These are phyloP conservation scores for Entomophthora muscae DNA, from an alignment of 371 early-diverging fungal species.

Conservation along the genomic window DNA sequence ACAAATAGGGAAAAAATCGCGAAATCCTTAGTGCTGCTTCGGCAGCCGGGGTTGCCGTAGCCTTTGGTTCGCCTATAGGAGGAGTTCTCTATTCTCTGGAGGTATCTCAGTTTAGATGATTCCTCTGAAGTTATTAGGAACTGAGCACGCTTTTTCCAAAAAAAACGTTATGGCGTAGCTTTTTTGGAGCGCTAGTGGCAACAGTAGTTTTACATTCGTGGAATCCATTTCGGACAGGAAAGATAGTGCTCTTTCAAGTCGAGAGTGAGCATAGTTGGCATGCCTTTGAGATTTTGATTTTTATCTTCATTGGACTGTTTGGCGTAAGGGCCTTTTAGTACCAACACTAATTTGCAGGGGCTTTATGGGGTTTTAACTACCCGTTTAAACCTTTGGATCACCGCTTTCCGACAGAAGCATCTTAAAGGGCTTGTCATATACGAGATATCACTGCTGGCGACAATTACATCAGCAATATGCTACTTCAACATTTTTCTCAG, in stretches of 20 bases:
- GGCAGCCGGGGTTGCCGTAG: conserved; percentile 88
- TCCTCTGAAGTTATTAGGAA: conserved; percentile 24
- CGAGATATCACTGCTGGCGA: conserved; percentile 55
- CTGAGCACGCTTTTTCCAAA: conserved; percentile 86
- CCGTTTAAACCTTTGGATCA: conserved; percentile 42
- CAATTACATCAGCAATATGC: conserved; percentile 48
- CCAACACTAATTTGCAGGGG: conserved; percentile 33
- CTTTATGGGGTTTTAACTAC: conserved; percentile 69
- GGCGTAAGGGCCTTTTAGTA: conserved; percentile 13
- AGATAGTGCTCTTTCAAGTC: conserved; percentile 90
- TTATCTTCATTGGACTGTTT: conserved; percentile 19
- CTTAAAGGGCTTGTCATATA: conserved; percentile 30
- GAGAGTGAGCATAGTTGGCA: conserved; percentile 79
- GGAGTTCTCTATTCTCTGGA: conserved; percentile 94
- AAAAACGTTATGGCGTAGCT: conserved; percentile 87
- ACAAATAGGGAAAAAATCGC: conserved; percentile 45
- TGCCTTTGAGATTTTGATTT: conserved; percentile 39
- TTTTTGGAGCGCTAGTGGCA: conserved; percentile 84
- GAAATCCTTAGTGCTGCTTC: conserved; percentile 84
- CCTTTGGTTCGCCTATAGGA: conserved; percentile 92
- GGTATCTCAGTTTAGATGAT: conserved; percentile 8
- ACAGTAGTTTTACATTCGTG: conserved; percentile 67
- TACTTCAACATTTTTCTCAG: conserved; percentile 59
- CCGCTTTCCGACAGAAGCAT: conserved; percentile 34
- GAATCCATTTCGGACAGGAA: conserved; percentile 87